Conservation (phyloP, 371 early-diverging fungal genomes). For the Sporodiniella umbellata region DNA sequence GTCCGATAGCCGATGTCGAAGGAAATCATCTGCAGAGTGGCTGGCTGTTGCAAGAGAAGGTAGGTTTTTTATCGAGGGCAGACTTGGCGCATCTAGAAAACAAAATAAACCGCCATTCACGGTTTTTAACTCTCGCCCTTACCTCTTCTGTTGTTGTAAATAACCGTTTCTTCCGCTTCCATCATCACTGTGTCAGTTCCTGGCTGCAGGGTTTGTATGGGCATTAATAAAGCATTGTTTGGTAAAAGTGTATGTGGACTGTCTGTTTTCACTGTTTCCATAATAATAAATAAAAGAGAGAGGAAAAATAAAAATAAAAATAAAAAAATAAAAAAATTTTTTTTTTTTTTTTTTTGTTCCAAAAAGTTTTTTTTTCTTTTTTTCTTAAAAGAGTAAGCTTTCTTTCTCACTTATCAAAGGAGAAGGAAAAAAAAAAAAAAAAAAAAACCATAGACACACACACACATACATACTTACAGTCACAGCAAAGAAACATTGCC, state of each 20-base stretch:
- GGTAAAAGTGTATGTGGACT: constrained; percentile 18
- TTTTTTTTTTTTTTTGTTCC: not conserved
- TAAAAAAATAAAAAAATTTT: no score
- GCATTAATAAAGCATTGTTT: constrained; percentile 12
- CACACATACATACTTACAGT: not conserved
- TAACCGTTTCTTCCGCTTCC: constrained; percentile 1
- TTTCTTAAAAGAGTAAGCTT: not conserved
- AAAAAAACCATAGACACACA: not conserved
- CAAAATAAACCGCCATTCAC: no score
- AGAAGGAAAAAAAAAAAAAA: not conserved
- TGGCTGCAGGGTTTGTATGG: not conserved
- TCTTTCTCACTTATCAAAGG: not conserved
- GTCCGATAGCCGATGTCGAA: constrained; percentile 45
- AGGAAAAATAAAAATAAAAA: constrained; percentile 1
- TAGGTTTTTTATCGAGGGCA: not conserved
- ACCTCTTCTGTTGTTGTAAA: not conserved
- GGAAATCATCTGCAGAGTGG: constrained; percentile 35
- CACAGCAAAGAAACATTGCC: not conserved
- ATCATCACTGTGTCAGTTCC: constrained; percentile 13
- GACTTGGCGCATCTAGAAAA: not conserved
- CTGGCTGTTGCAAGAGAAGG: not conserved
- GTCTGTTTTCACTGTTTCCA: constrained; percentile 1
- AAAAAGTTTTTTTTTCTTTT: not conserved
- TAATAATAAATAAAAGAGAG: not conserved
- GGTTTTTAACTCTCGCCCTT: no score